Evolutionary conservation across 352 stramenopile species (phyloP), one percentile per base, ranked within the genome.

Genomic region (Phytophthora syringae): DNA sequence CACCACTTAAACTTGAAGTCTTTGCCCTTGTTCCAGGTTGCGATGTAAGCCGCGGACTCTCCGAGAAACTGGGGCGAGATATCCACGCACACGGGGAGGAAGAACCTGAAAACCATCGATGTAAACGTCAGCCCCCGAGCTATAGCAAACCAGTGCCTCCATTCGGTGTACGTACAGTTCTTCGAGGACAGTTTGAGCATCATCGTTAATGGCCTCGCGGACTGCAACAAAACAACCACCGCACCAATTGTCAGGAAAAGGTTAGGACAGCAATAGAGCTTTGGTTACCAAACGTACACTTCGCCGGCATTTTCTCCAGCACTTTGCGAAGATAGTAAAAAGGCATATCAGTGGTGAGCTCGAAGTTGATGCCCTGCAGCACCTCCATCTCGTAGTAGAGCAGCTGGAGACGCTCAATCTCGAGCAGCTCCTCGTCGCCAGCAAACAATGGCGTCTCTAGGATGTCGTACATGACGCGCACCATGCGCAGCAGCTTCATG

Each of bases 401-500:
- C 56, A 95, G 58, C 53, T 94, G 87, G 65, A 95, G 77, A 15
- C 87, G 87, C 65, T 95, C 87, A 15, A 95, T 71, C 45, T 95
- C 87, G n/a, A 94, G 61, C n/a, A 93, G 66, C 27, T 95, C 87
- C 70, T 95, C 87, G 45, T 94, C 80, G 6, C 87, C 87, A 36
- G 72, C 74, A 42, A 92, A 64, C 20, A 95, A 60, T 5, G 85
- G 84, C 0, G 65, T 77, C 63, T 95, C 85, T 24, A 95, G 59
- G 36, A 94, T 92, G 53, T 93, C 85, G 67, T 94, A 89, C 85
- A 94, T 95, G 32, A 85, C 79, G 47, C 83, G 77, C 39, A 93
- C 85, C 87, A 95, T 95, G 7, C 85, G 87, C 27, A 95, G 61
- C 42, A 95, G 64, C 67, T 93, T 93, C 87, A 95, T 95, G 12